Evolutionary conservation across 1,139 yeast species (phyloP), one percentile per base, ranked within the genome.

Genomic region (Meyerozyma athensensis): DNA sequence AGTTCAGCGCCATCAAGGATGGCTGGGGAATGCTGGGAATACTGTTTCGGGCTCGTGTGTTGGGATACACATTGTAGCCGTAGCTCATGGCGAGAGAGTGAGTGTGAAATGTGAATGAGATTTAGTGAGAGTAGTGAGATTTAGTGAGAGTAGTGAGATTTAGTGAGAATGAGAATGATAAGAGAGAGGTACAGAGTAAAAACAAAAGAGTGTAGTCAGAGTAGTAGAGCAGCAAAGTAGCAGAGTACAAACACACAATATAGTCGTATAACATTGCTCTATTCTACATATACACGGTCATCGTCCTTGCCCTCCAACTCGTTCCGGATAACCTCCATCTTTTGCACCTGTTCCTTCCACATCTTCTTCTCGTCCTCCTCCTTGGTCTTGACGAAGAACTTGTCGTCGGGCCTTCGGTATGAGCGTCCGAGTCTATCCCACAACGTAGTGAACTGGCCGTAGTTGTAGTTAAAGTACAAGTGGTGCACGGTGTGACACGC

Each of bases 401-500:
- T 85, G 54, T 74, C 79, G 56, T 92, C 97, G 5, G 98, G 98
- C 50, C 80, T 77, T 65, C 97, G 83, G 66, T 92, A 90, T 28
- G 96, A 81, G 33, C 89, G 84, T 39, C 98, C 97, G 39, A 92
- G 67, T 64, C 98, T 81, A 60, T 92, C 98, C 97, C 97, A 92
- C 48, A 92, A 70, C 5, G 98, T 92, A 37, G 97, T 90, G 69
- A 92, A 92, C 67, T 92, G 98, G 26, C 98, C 98, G 56, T 90
- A 92, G 69, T 92, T 92, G 68, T 92, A 92, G 72, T 90, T 90
- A 76, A 92, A 92, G 65, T 92, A 92, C 54, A 92, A 68, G 58
- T 92, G 98, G 64, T 92, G 98, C 36, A 92, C 81, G 4, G 98
- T 90, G 65, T 92, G 98, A 65, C 97, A 90, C 4, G 98, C 98